These are phyloP conservation scores for Coemansia umbellata DNA, from an alignment of 192 early-diverging fungal genomes.

Conservation along the genomic window DNA sequence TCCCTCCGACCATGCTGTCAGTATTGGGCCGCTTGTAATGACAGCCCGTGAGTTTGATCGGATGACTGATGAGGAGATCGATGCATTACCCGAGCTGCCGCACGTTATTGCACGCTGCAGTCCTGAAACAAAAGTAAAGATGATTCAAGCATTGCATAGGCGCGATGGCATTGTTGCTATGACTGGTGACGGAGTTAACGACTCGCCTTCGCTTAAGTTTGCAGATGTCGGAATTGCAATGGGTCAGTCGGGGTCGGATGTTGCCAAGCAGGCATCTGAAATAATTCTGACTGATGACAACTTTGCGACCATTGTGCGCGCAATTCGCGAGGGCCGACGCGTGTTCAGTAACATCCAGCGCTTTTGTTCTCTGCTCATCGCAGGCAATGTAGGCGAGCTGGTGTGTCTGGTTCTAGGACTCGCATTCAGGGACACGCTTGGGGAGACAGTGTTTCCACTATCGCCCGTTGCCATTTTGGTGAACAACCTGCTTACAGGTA, in stretches of 20 bases:
- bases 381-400: slow-evolving; percentile 74
- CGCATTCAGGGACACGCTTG: slow-evolving; percentile 60
- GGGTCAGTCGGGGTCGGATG: slow-evolving; percentile 65
- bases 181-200: slow-evolving; percentile 91
- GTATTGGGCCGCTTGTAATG: slow-evolving; percentile 61
- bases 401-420: slow-evolving; percentile 69
- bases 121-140: slow-evolving; percentile 97
- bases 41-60: slow-evolving; percentile 83
- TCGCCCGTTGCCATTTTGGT: slow-evolving; percentile 76
- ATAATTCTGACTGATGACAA: slow-evolving; percentile 84
- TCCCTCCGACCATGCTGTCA: slow-evolving; percentile 12
- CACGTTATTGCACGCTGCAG: slow-evolving; percentile 89
- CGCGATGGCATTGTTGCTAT: slow-evolving; percentile 72
- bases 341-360: slow-evolving; percentile 76
- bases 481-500: slow-evolving; percentile 75
- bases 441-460: slow-evolving; percentile 68
- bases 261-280: slow-evolving; percentile 77
- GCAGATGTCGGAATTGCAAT: slow-evolving; percentile 79
- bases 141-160: slow-evolving; percentile 87
- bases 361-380: slow-evolving; percentile 67
- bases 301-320: slow-evolving; percentile 76
- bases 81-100: slow-evolving; percentile 73
- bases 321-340: slow-evolving; percentile 74
- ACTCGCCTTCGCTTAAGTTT: slow-evolving; percentile 72
- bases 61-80: slow-evolving; percentile 76